These are phyloP conservation scores for Moricandia arvensis DNA, from an alignment of 345 rosid species.

Conservation along the genomic window DNA sequence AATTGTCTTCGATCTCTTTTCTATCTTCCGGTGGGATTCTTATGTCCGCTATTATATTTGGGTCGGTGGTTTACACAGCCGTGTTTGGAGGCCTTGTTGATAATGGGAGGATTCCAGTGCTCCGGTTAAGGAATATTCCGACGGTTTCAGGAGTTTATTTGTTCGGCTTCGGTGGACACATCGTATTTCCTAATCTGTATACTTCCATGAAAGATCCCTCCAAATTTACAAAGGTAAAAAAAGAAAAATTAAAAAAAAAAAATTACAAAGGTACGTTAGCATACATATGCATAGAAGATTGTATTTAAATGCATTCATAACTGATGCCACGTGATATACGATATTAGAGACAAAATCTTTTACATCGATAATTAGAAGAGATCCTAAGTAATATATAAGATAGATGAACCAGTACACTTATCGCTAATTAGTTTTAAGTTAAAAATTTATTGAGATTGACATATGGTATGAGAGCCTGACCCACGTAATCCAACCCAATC, in stretches of 20 bases:
- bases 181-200: conserved; percentile 71
- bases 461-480: no score
- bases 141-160: conserved; percentile 64
- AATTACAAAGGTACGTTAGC: conserved; percentile 51
- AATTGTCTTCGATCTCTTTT: conserved; percentile 72
- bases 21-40: conserved; percentile 68
- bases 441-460: no score
- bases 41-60: conserved; percentile 66
- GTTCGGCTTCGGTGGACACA: conserved; percentile 70
- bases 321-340: no score
- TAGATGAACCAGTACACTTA: no score
- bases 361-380: no score
- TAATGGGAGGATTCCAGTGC: conserved; percentile 46
- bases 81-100: conserved; percentile 47
- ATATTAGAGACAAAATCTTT: no score
- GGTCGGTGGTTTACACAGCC: conserved; percentile 55
- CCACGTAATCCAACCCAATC: no score
- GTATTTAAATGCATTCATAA: neutral
- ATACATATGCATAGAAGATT: neutral
- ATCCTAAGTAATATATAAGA: no score
- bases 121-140: conserved; percentile 53
- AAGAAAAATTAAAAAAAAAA: no score
- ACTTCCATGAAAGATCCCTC: conserved; percentile 78
- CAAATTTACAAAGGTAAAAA: conserved; percentile 66
- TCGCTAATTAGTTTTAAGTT: no score